Conservation (phyloP, 352 stramenopile genomes). For the Phytophthora podocarpi region DNA sequence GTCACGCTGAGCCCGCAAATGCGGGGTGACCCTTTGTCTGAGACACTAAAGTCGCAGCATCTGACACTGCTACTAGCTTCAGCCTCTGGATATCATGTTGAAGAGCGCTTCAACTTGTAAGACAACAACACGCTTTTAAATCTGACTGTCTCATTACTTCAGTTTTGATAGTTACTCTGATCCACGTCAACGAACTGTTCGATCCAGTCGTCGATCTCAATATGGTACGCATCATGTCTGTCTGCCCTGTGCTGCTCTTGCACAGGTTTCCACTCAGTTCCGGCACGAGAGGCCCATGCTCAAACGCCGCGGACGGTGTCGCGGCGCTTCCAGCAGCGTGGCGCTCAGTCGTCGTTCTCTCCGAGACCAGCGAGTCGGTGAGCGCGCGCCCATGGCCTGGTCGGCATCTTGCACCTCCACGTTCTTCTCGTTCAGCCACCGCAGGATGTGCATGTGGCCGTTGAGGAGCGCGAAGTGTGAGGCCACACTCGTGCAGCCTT, state of each 20-base stretch:
- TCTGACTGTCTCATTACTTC: background rate
- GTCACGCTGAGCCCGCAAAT: slow-evolving; percentile 2
- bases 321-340: slow-evolving; percentile 34
- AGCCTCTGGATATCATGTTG: slow-evolving; percentile 8
- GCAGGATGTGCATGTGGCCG: slow-evolving; percentile 64
- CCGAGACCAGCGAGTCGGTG: slow-evolving; percentile 23
- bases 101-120: slow-evolving; percentile 21
- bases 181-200: slow-evolving; percentile 17
- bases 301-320: slow-evolving; percentile 33
- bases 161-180: slow-evolving; percentile 11
- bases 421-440: slow-evolving; percentile 66
- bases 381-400: background rate
- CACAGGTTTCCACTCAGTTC: slow-evolving; percentile 23
- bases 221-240: slow-evolving; percentile 11
- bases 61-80: slow-evolving; percentile 2
- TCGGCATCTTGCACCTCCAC: slow-evolving; percentile 20
- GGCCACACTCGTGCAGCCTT: slow-evolving; percentile 78
- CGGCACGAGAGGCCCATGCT: slow-evolving; percentile 31
- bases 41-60: slow-evolving; percentile 20
- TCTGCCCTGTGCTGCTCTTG: background rate
- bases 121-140: background rate
- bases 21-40: slow-evolving; percentile 8
- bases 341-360: slow-evolving; percentile 41
- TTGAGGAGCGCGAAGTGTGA: slow-evolving; percentile 73
- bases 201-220: slow-evolving; percentile 16